A percentile compares a stretch with the other conserved stretches of the same genome.
These are phyloP conservation scores for Chionographis japonica DNA, from an alignment of 106 monocot genomes.

Conservation along the genomic window DNA sequence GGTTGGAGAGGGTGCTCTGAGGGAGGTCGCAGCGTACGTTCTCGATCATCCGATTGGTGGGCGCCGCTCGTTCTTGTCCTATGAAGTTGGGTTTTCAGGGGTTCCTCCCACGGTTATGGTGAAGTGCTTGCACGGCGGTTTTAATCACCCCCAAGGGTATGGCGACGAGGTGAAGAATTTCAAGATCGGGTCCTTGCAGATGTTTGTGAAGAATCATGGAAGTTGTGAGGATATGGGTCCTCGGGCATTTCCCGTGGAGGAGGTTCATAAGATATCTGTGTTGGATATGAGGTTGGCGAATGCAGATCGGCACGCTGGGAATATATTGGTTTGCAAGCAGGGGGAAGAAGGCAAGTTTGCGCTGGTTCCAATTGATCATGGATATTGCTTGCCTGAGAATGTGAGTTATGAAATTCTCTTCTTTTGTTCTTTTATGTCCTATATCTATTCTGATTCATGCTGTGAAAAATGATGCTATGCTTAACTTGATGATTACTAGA, in stretches of 20 bases:
- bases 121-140: constrained; percentile 32
- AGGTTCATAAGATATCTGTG: constrained; percentile 59
- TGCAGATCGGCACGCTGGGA: constrained; percentile 58
- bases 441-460: no score
- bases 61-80: constrained; percentile 17
- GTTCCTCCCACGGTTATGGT: constrained; percentile 51
- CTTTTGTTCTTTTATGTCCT: no score
- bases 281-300: constrained; percentile 59
- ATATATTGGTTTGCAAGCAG: constrained; percentile 32
- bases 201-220: constrained; percentile 52
- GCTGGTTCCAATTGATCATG: constrained; percentile 59
- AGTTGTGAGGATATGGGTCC: constrained; percentile 69
- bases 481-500: no score
- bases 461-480: no score
- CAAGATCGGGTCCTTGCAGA: constrained; percentile 61
- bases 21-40: constrained; percentile 63
- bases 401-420: constrained; percentile 21
- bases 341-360: constrained; percentile 13
- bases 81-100: constrained; percentile 45
- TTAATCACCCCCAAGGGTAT: constrained; percentile 31
- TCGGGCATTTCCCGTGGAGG: constrained; percentile 48
- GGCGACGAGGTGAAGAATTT: constrained; percentile 1
- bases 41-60: constrained; percentile 48
- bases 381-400: constrained; percentile 63
- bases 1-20: constrained; percentile 60